Conservation (phyloP, 805 yeast genomes). For the Sugiyamaella smithiae region DNA sequence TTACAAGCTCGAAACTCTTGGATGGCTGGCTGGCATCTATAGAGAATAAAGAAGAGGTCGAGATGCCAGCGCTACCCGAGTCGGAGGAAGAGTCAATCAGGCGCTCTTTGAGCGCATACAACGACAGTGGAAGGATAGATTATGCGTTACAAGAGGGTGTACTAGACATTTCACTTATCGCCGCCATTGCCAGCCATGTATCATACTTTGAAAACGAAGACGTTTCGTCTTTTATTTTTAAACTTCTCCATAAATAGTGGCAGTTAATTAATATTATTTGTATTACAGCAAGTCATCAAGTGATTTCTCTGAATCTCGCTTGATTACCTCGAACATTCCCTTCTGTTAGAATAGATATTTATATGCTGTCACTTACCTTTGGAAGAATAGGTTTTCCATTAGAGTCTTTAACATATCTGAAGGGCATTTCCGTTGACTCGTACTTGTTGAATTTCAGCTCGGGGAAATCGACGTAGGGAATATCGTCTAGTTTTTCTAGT, state of each 20-base stretch:
- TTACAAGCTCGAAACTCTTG: not conserved
- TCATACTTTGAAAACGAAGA: slow-evolving; percentile 85
- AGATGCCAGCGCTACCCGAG: not conserved
- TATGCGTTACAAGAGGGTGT: slow-evolving; percentile 74
- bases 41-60: not conserved
- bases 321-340: slow-evolving; percentile 87
- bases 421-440: slow-evolving; percentile 98
- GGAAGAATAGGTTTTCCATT: slow-evolving; percentile 79
- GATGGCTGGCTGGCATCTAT: not conserved
- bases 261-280: too few relatives aligned
- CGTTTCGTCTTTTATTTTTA: slow-evolving; percentile 73
- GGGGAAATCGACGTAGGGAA: slow-evolving; percentile 87
- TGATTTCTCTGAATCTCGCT: slow-evolving; percentile 79
- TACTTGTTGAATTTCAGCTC: slow-evolving; percentile 83
- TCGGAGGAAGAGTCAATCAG: slow-evolving; percentile 16
- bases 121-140: slow-evolving; percentile 77
- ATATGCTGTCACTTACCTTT: slow-evolving; percentile 32
- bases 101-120: slow-evolving; percentile 46
- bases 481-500: slow-evolving; percentile 55
- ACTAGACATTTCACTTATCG: slow-evolving; percentile 72
- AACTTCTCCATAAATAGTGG: slow-evolving; percentile 5
- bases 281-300: slow-evolving; percentile 32
- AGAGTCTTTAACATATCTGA: slow-evolving; percentile 72
- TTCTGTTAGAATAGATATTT: slow-evolving; percentile 2
- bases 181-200: slow-evolving; percentile 82